Percentiles rank a stretch among this genome's conserved stretches.
phyloP scores from a whole-genome alignment of 2,329 filamentous ascomycete genomes.

The Pseudopithomyces maydicus region DNA sequence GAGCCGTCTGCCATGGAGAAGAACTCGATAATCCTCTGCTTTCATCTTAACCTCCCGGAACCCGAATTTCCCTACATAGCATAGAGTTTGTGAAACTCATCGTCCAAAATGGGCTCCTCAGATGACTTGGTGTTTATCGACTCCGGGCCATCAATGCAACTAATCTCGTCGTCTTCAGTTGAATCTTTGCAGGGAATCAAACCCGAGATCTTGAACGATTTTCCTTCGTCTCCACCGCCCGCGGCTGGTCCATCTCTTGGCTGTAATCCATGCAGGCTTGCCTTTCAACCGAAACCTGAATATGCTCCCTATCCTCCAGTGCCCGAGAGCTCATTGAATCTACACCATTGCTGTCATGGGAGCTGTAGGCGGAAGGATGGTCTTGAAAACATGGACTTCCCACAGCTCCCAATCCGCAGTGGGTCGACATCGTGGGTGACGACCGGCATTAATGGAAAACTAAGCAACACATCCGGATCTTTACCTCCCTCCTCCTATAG shows the following conservation, averaged over 20 bases:
- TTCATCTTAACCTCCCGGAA: not conserved
- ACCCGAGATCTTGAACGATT: not conserved
- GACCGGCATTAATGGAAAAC: not conserved
- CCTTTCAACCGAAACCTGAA: not conserved
- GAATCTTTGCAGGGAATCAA: not conserved
- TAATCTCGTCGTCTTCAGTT: constrained; percentile 9
- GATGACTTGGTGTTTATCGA: constrained; percentile 21
- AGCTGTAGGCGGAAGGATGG: not conserved
- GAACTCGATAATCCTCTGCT: not conserved
- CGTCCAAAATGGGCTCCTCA: constrained; percentile 3
- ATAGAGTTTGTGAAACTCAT: not conserved
- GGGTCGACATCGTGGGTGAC: not conserved
- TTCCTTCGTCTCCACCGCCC: not conserved
- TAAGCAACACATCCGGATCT: not conserved
- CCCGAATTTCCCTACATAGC: not conserved
- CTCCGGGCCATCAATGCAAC: constrained; percentile 13
- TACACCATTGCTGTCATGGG: constrained; percentile 6
- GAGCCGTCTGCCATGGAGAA: not conserved
- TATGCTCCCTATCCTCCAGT: not conserved
- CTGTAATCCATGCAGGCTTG: not conserved
- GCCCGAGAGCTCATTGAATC: not conserved
- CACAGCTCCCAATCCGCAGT: not conserved
- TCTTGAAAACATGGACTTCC: not conserved
- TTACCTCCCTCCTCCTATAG: not conserved
- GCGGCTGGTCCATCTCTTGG: not conserved